phyloP scores from a whole-genome alignment of 139 green algal species.

The Haematococcus lacustris region DNA sequence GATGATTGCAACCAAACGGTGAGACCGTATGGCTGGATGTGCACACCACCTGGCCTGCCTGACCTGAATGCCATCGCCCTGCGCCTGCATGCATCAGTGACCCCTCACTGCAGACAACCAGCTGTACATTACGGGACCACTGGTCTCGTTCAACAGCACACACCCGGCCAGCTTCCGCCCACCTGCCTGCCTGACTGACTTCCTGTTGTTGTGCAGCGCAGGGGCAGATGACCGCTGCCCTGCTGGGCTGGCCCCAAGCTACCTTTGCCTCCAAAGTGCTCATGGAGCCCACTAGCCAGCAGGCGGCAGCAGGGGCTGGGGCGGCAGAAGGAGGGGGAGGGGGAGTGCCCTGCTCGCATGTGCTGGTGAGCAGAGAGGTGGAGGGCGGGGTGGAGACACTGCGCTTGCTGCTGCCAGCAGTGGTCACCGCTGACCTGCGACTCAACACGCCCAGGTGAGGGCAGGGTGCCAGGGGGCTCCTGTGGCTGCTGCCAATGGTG shows the following conservation, averaged over 20 bases:
- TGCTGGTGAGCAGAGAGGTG: slow-evolving; percentile 65
- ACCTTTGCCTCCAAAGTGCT: slow-evolving; percentile 85
- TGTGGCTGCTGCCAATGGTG: neutral
- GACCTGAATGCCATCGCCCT: too few relatives aligned
- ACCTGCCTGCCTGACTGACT: too few relatives aligned
- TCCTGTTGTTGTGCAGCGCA: too few relatives aligned
- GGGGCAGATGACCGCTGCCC: slow-evolving; percentile 85
- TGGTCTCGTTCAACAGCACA: too few relatives aligned
- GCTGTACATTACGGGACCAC: too few relatives aligned
- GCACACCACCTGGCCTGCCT: too few relatives aligned
- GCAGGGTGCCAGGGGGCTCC: neutral
- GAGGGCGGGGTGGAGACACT: slow-evolving; percentile 79
- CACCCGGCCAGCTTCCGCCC: too few relatives aligned
- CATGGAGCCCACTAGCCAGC: too few relatives aligned
- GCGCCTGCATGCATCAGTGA: too few relatives aligned
- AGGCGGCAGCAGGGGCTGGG: neutral
- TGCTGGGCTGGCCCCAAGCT: slow-evolving; percentile 85
- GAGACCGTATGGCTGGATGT: too few relatives aligned
- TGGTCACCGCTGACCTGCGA: slow-evolving; percentile 86
- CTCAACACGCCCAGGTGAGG: slow-evolving; percentile 81
- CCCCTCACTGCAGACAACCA: too few relatives aligned
- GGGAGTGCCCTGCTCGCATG: neutral
- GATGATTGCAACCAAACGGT: slow-evolving; percentile 85
- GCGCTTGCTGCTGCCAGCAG: slow-evolving; percentile 64
- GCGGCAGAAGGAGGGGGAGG: neutral